Evolutionary conservation across 768 basidiomycete species (phyloP).

Genomic region (Jaapia argillacea): DNA sequence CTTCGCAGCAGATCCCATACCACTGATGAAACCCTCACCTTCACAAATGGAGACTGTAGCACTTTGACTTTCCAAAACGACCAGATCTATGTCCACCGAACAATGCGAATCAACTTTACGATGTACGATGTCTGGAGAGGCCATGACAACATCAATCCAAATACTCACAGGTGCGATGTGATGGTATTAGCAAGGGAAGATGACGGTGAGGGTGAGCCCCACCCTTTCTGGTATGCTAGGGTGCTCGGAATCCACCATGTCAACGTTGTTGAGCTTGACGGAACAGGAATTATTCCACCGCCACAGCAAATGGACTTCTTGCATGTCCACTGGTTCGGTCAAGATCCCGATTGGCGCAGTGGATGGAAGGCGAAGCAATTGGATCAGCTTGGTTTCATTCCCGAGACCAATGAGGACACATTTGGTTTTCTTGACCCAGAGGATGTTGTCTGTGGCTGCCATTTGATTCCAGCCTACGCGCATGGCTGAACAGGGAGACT

Average conservation of each 20-base stretch:
- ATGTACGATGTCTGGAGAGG: constrained; percentile 11
- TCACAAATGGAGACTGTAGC: constrained; percentile 3
- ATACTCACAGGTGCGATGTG: constrained; percentile 2
- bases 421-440: constrained; percentile 29
- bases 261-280: constrained; percentile 12
- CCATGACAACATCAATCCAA: constrained; percentile 12
- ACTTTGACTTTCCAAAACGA: constrained; percentile 6
- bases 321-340: constrained; percentile 24
- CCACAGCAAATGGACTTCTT: constrained; percentile 18
- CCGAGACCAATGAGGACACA: constrained; percentile 8
- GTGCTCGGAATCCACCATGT: constrained; percentile 20
- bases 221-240: constrained; percentile 23
- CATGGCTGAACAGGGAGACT: no score
- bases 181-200: background rate
- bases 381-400: constrained; percentile 14
- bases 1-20: constrained; percentile 8
- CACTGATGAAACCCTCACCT: constrained; percentile 7
- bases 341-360: constrained; percentile 2
- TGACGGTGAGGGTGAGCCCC: background rate
- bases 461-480: constrained; percentile 24
- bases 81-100: constrained; percentile 12
- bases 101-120: constrained; percentile 12
- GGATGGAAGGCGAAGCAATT: constrained; percentile 5
- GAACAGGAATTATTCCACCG: background rate
- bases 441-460: constrained; percentile 17